These are phyloP conservation scores for Penicillium crustosum DNA, from an alignment of 2,329 filamentous ascomycete species.

Conservation along the genomic window DNA sequence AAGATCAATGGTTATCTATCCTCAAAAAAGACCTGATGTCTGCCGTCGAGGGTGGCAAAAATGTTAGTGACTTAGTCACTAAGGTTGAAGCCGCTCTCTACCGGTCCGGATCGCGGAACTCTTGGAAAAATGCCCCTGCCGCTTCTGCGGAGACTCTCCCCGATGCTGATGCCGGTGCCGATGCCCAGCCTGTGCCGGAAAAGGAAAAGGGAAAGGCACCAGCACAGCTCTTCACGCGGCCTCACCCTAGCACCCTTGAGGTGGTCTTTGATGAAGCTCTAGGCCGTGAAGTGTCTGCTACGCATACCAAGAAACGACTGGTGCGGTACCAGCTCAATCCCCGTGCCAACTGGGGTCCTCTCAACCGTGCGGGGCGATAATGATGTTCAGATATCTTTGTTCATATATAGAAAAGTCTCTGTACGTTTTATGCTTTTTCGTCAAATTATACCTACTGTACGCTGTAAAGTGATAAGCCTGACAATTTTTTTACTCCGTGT, in stretches of 20 bases:
- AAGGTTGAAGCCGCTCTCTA: slow-evolving; percentile 49
- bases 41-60: slow-evolving; percentile 35
- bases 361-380: slow-evolving; percentile 50
- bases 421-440: background rate
- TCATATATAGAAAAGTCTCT: background rate
- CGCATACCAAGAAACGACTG: slow-evolving; percentile 62
- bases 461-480: background rate
- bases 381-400: background rate
- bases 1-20: slow-evolving; percentile 32
- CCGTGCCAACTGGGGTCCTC: slow-evolving; percentile 88
- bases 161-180: background rate
- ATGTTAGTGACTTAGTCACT: slow-evolving; percentile 41
- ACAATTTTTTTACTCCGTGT: background rate
- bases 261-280: slow-evolving; percentile 79
- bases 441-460: background rate
- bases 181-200: background rate
- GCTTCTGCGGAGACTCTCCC: background rate
- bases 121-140: background rate
- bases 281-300: slow-evolving; percentile 60
- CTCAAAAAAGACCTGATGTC: slow-evolving; percentile 41
- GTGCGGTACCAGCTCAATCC: slow-evolving; percentile 90
- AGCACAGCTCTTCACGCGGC: slow-evolving; percentile 12
- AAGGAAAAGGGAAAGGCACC: background rate
- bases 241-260: slow-evolving; percentile 49
- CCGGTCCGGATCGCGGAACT: slow-evolving; percentile 32